phyloP scores from a whole-genome alignment of 1,139 yeast genomes.

The Magnusiomyces ingens region DNA sequence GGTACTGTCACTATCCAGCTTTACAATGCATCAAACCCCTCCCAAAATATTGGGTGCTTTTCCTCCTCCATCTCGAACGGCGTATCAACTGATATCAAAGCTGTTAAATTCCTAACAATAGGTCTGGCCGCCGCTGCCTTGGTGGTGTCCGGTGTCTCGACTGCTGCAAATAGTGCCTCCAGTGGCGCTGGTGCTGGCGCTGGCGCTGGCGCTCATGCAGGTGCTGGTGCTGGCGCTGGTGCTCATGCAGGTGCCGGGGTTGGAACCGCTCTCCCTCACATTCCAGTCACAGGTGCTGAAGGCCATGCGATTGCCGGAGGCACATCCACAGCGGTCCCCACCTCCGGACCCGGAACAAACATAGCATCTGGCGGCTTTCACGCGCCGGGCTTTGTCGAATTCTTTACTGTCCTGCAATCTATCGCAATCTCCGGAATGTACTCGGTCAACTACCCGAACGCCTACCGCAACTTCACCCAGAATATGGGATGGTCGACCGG shows the following conservation, averaged over 20 bases:
- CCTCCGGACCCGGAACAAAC: conserved; percentile 17
- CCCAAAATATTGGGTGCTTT: conserved; percentile 28
- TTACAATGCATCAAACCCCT: conserved; percentile 21
- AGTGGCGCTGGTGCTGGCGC: conserved; percentile 18
- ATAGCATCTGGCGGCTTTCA: conserved; percentile 24
- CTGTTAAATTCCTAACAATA: conserved; percentile 26
- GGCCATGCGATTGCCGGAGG: conserved; percentile 15
- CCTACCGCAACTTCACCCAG: conserved; percentile 29
- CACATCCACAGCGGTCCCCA: neutral
- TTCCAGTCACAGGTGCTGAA: conserved; percentile 12
- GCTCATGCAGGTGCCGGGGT: conserved; percentile 8
- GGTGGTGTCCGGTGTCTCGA: conserved; percentile 19
- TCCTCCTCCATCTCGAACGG: conserved; percentile 29
- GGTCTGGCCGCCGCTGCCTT: conserved; percentile 30
- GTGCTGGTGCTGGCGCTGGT: too few relatives aligned
- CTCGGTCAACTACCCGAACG: conserved; percentile 30
- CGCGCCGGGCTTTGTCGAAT: conserved; percentile 25
- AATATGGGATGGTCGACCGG: conserved; percentile 34
- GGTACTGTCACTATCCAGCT: conserved; percentile 25
- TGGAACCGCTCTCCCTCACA: conserved; percentile 3
- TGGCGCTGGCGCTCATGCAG: conserved; percentile 13
- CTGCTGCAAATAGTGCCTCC: conserved; percentile 19
- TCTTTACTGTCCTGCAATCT: conserved; percentile 26
- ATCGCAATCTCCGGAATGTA: conserved; percentile 33
- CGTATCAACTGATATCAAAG: conserved; percentile 22